These are phyloP conservation scores for Pythium sukuiense DNA, from an alignment of 352 stramenopile species.

Conservation along the genomic window DNA sequence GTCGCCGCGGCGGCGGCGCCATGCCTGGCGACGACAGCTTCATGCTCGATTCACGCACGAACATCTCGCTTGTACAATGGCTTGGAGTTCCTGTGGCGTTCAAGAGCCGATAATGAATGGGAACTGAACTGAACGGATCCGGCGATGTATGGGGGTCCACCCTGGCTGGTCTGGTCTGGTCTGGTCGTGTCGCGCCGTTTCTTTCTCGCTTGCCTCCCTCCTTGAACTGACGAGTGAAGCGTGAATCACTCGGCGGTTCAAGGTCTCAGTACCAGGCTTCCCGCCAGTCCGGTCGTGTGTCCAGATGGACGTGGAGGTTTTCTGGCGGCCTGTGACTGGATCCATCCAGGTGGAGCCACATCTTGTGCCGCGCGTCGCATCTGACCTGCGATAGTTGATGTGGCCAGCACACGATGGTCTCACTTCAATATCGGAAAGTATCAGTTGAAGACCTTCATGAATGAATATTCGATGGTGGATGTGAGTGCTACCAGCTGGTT, in stretches of 20 bases:
- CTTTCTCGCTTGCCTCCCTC: background rate
- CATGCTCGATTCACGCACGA: constrained; percentile 1
- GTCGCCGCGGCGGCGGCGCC: background rate
- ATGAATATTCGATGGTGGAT: background rate
- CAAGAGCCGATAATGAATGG: background rate
- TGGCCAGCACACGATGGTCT: background rate
- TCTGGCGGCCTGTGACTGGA: background rate
- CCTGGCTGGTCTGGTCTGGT: background rate
- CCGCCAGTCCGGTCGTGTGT: background rate
- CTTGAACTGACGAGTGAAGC: background rate
- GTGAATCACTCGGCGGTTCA: background rate
- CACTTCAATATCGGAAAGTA: background rate
- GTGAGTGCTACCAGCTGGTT: background rate
- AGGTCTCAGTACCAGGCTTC: background rate
- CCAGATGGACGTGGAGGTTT: background rate
- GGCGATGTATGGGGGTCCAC: background rate
- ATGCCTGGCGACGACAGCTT: constrained; percentile 9
- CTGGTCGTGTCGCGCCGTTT: background rate
- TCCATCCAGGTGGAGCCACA: background rate
- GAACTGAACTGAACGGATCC: background rate
- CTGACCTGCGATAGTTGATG: background rate
- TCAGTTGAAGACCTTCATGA: background rate
- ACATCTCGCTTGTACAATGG: background rate
- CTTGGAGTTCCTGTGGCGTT: background rate
- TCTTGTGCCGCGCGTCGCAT: background rate